phyloP scores from a whole-genome alignment of 768 basidiomycete species.

The Amanita molliuscula region DNA sequence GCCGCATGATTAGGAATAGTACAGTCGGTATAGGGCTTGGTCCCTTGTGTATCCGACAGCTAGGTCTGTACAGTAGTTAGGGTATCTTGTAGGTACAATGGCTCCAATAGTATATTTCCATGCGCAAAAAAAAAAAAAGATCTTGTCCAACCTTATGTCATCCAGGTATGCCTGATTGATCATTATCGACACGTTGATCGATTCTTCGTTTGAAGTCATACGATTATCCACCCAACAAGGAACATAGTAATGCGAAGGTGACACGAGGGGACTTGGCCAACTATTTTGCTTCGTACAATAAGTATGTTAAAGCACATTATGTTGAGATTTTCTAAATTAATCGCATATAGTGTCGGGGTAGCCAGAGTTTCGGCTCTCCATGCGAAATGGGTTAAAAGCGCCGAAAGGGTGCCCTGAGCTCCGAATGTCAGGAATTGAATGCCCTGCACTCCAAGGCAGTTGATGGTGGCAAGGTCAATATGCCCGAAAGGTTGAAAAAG shows the following conservation, averaged over 20 bases:
- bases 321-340: not conserved
- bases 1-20: no score
- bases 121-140: no score
- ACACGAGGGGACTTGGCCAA: conserved; percentile 47
- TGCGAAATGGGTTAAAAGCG: conserved; percentile 46
- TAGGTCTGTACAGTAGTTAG: no score
- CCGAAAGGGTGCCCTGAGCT: conserved; percentile 45
- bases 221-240: conserved; percentile 56
- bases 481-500: conserved; percentile 42
- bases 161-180: conserved; percentile 29
- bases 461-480: conserved; percentile 52
- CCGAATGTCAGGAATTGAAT: conserved; percentile 63
- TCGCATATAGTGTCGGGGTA: conserved; percentile 35
- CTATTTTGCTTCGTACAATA: conserved; percentile 59
- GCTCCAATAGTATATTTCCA: no score
- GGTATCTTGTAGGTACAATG: no score
- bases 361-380: conserved; percentile 49
- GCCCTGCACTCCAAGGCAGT: conserved; percentile 63
- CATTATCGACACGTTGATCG: not conserved
- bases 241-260: conserved; percentile 34
- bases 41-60: no score
- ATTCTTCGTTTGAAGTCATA: conserved; percentile 35
- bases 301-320: conserved; percentile 23
- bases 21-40: no score
- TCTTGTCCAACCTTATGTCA: conserved; percentile 42